Evolutionary conservation across 2,329 filamentous ascomycete genomes (phyloP).

Genomic region (Hypoxylon rubiginosum): DNA sequence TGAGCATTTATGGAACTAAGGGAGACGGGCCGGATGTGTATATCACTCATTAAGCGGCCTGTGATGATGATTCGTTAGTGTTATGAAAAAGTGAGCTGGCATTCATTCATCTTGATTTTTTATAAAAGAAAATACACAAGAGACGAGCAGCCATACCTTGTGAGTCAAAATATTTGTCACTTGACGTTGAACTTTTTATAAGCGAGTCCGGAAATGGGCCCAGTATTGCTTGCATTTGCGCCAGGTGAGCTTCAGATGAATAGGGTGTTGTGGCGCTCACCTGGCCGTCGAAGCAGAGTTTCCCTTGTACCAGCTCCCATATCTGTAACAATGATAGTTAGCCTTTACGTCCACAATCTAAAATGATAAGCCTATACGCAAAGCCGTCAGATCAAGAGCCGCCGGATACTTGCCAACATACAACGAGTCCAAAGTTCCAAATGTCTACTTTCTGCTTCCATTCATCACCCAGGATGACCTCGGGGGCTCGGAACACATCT

Average conservation of each 20-base stretch:
- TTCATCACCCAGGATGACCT: background rate
- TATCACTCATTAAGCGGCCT: background rate
- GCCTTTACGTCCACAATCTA: background rate
- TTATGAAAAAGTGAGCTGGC: no score
- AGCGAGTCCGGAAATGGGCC: background rate
- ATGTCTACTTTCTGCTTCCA: constrained; percentile 2
- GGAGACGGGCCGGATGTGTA: background rate
- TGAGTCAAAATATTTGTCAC: background rate
- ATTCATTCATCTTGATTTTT: no score
- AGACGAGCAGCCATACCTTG: background rate
- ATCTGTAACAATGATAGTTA: background rate
- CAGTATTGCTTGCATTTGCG: background rate
- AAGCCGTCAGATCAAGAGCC: background rate
- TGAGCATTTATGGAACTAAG: background rate
- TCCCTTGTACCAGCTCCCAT: background rate
- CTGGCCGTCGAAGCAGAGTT: constrained; percentile 1
- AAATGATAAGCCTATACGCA: no score
- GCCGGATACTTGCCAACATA: background rate
- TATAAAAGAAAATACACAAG: no score
- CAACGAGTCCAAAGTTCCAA: constrained; percentile 6
- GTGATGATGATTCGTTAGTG: background rate
- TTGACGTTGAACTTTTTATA: background rate
- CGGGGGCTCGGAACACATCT: background rate
- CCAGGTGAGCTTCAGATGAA: background rate
- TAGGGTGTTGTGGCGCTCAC: background rate